Evolutionary conservation across 192 early-diverging fungal genomes (phyloP).

Genomic region (Oehlia diaphana): DNA sequence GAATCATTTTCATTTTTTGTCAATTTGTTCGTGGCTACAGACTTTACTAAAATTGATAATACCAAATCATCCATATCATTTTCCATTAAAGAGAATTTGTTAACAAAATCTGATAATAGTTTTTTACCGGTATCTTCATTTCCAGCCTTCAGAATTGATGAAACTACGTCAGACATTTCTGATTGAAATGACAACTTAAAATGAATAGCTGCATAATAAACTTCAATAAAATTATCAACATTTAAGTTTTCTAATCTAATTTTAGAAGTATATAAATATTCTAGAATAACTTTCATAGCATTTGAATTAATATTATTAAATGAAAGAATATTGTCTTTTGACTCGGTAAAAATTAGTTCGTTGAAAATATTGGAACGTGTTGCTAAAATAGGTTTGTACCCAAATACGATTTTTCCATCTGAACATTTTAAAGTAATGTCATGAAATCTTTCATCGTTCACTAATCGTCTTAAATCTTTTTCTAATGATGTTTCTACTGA

Average conservation of each 20-base stretch:
- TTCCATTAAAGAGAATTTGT: neutral
- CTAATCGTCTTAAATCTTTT: neutral
- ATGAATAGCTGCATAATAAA: neutral
- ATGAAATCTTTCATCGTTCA: neutral
- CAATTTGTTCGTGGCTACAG: neutral
- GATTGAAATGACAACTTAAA: neutral
- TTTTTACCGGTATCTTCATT: neutral
- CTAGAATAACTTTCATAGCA: conserved; percentile 7
- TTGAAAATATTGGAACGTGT: neutral
- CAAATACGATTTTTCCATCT: neutral
- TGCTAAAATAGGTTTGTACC: neutral
- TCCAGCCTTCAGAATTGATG: neutral
- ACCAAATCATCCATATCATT: neutral
- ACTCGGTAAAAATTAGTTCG: neutral
- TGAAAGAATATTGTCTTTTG: neutral
- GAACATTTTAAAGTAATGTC: neutral
- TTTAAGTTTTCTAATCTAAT: neutral
- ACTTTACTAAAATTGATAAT: neutral
- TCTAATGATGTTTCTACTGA: neutral
- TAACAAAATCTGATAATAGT: neutral
- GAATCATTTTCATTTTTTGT: neutral
- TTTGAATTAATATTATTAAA: neutral
- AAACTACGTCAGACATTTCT: neutral
- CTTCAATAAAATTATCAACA: neutral
- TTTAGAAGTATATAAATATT: neutral